Percentiles rank a stretch among this genome's conserved stretches.
These are phyloP conservation scores for Debaryomyces fabryi DNA, from an alignment of 1,139 yeast genomes.

Conservation along the genomic window DNA sequence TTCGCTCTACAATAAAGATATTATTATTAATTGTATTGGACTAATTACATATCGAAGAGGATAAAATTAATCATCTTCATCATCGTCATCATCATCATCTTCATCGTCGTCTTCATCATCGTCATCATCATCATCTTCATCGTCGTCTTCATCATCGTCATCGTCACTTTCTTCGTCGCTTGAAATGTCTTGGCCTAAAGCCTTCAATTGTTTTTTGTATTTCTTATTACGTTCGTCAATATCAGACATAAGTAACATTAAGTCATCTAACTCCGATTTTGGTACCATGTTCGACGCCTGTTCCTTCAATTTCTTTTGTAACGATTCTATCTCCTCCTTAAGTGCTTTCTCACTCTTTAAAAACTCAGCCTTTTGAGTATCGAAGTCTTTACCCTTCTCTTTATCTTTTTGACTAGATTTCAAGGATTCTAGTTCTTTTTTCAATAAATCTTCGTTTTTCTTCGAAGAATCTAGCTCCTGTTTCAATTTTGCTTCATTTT, in stretches of 20 bases:
- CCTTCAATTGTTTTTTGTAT: constrained; percentile 56
- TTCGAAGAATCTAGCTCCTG: constrained; percentile 2
- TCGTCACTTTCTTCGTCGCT: constrained; percentile 49
- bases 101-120: constrained; percentile 1
- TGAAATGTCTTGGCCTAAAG: constrained; percentile 51
- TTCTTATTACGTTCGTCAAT: constrained; percentile 67
- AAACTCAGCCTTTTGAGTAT: background rate
- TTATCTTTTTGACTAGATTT: constrained; percentile 11
- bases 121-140: constrained; percentile 10
- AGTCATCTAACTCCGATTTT: constrained; percentile 69
- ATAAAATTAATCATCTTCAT: background rate
- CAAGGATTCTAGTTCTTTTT: constrained; percentile 3
- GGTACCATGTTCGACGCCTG: constrained; percentile 39
- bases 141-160: constrained; percentile 36
- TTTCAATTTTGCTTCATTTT: constrained; percentile 7
- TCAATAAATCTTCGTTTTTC: constrained; percentile 9
- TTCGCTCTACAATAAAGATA: background rate
- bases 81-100: background rate
- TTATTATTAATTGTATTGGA: background rate
- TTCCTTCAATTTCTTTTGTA: constrained; percentile 19
- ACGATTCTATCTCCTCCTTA: constrained; percentile 15
- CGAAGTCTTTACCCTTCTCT: constrained; percentile 11
- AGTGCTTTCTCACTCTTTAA: constrained; percentile 13
- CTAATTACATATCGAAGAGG: background rate
- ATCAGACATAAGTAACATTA: constrained; percentile 73